phyloP scores from a whole-genome alignment of 352 stramenopile genomes.

The Pythium guiyangense region DNA sequence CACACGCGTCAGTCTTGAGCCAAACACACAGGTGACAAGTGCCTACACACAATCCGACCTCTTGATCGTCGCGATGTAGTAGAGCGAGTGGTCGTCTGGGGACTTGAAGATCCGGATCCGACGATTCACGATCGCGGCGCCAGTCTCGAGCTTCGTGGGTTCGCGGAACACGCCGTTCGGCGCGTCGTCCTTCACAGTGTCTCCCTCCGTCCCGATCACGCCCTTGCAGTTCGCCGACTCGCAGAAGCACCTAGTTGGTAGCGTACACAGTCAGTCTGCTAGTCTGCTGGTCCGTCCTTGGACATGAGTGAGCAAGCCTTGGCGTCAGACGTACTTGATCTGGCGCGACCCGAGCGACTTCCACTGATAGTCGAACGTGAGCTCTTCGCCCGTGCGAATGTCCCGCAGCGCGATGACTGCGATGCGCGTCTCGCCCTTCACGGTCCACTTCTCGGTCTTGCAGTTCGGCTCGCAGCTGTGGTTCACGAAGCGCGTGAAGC shows the following conservation, averaged over 20 bases:
- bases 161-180: slow-evolving; percentile 63
- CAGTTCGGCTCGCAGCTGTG: slow-evolving; percentile 95
- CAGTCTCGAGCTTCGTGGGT: slow-evolving; percentile 46
- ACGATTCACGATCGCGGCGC: slow-evolving; percentile 36
- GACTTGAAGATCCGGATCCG: slow-evolving; percentile 67
- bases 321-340: slow-evolving; percentile 44
- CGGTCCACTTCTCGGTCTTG: slow-evolving; percentile 94
- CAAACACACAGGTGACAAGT: neutral
- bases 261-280: neutral
- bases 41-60: slow-evolving; percentile 16
- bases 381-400: slow-evolving; percentile 86
- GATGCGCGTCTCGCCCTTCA: slow-evolving; percentile 91
- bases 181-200: slow-evolving; percentile 30
- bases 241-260: slow-evolving; percentile 46
- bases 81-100: slow-evolving; percentile 47
- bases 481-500: slow-evolving; percentile 96
- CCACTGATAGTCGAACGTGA: slow-evolving; percentile 97
- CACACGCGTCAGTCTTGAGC: neutral
- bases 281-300: neutral
- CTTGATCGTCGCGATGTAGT: slow-evolving; percentile 46
- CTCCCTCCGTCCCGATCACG: slow-evolving; percentile 58
- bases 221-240: slow-evolving; percentile 65
- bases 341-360: slow-evolving; percentile 76
- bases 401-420: slow-evolving; percentile 91
- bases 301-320: neutral